Conservation (phyloP, 345 rosid species). For the Litchi chinensis region DNA sequence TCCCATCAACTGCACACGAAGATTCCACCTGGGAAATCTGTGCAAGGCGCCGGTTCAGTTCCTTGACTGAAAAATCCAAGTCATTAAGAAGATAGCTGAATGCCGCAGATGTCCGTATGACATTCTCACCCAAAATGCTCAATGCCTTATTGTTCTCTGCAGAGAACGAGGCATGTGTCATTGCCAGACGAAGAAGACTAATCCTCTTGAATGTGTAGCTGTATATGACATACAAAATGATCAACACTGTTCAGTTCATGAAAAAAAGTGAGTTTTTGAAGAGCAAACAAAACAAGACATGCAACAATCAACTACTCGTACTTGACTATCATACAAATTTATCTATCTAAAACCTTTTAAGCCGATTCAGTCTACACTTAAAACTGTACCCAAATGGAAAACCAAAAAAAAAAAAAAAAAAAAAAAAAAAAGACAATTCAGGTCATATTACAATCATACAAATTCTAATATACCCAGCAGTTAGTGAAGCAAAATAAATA, state of each 20-base stretch:
- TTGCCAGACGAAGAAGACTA: slow-evolving; percentile 62
- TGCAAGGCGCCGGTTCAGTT: slow-evolving; percentile 35
- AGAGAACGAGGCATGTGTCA: slow-evolving; percentile 75
- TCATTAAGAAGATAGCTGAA: slow-evolving; percentile 36
- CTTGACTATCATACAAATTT: neutral
- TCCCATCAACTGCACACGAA: slow-evolving; percentile 64
- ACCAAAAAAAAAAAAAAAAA: neutral
- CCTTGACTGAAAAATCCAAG: slow-evolving; percentile 56
- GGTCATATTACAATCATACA: too few species aligned
- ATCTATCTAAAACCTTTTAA: neutral
- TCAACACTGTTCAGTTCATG: neutral
- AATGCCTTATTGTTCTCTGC: slow-evolving; percentile 68
- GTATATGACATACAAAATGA: slow-evolving; percentile 17
- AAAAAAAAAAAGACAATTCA: too few species aligned
- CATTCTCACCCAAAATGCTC: slow-evolving; percentile 55
- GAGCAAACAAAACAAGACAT: neutral
- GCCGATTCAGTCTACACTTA: too few species aligned
- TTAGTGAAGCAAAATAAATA: neutral
- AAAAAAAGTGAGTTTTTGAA: neutral
- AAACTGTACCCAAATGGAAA: neutral
- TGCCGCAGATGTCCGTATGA: slow-evolving; percentile 53
- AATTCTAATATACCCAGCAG: neutral
- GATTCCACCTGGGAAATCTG: slow-evolving; percentile 50
- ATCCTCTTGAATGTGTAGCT: slow-evolving; percentile 52
- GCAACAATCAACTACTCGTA: neutral